phyloP scores from a whole-genome alignment of 495 filamentous ascomycete species.

The Aspergillus conjunctus region DNA sequence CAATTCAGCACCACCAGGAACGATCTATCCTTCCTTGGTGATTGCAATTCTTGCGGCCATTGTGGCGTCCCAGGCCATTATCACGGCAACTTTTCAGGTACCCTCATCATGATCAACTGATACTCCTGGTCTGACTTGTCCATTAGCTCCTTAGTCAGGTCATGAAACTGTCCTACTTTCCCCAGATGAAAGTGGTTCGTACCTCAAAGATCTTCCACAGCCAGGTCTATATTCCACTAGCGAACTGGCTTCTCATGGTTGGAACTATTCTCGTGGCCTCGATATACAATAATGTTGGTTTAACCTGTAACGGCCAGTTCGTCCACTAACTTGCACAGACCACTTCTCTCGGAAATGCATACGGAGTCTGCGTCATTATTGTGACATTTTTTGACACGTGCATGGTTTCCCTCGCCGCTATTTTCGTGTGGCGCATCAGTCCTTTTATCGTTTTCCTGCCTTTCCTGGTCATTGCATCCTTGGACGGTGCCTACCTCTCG shows the following conservation, averaged over 20 bases:
- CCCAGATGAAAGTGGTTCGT: slow-evolving; percentile 69
- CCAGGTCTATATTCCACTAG: slow-evolving; percentile 70
- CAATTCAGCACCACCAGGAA: slow-evolving; percentile 64
- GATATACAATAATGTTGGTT: slow-evolving; percentile 65
- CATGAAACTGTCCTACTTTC: slow-evolving; percentile 75
- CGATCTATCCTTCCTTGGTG: slow-evolving; percentile 65
- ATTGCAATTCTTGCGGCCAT: slow-evolving; percentile 69
- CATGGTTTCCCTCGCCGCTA: slow-evolving; percentile 66
- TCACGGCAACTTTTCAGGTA: slow-evolving; percentile 67
- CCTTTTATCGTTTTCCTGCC: slow-evolving; percentile 56
- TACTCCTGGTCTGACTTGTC: neutral
- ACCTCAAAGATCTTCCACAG: slow-evolving; percentile 67
- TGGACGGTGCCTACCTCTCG: slow-evolving; percentile 68
- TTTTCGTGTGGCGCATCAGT: slow-evolving; percentile 67
- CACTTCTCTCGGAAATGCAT: slow-evolving; percentile 51
- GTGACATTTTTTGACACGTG: slow-evolving; percentile 75
- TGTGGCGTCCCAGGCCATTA: slow-evolving; percentile 78
- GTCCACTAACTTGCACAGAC: slow-evolving; percentile 30
- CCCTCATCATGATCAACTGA: no score
- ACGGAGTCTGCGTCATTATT: slow-evolving; percentile 70
- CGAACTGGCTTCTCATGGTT: slow-evolving; percentile 74
- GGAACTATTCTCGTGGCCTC: slow-evolving; percentile 73
- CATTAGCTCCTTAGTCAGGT: slow-evolving; percentile 65
- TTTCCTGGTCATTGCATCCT: slow-evolving; percentile 61
- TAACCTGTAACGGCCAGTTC: neutral